Evolutionary conservation across 2,329 filamentous ascomycete species (phyloP).

Genomic region (Hypoxylon sp.): DNA sequence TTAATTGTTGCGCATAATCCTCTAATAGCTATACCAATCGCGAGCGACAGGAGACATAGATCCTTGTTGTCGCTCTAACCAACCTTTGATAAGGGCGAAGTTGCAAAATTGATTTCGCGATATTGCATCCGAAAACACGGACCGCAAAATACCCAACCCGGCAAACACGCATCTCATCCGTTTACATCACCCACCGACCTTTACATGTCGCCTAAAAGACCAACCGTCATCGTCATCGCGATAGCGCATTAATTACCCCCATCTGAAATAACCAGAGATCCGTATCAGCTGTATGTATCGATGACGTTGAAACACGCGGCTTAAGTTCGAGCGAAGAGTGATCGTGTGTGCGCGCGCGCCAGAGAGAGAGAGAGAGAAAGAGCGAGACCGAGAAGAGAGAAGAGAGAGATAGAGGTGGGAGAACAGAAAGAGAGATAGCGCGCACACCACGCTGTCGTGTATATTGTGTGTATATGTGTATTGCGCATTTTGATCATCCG

Average conservation of each 20-base stretch:
- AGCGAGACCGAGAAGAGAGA: constrained; percentile 4
- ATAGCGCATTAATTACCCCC: constrained; percentile 31
- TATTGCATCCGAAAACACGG: constrained; percentile 29
- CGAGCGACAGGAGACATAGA: constrained; percentile 7
- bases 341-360: constrained; percentile 36
- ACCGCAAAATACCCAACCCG: constrained; percentile 26
- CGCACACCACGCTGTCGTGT: constrained; percentile 26
- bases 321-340: constrained; percentile 38
- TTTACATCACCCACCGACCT: constrained; percentile 30
- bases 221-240: constrained; percentile 14
- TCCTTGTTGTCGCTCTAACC: constrained; percentile 15
- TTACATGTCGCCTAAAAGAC: constrained; percentile 24
- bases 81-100: constrained; percentile 19
- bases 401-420: constrained; percentile 4
- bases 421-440: constrained; percentile 16
- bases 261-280: constrained; percentile 1
- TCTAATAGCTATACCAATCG: constrained; percentile 20
- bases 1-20: constrained; percentile 25
- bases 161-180: constrained; percentile 22
- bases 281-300: constrained; percentile 31
- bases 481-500: constrained; percentile 27
- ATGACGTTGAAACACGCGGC: constrained; percentile 33
- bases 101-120: constrained; percentile 35
- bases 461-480: constrained; percentile 29
- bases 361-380: constrained; percentile 20